Evolutionary conservation across 2,329 filamentous ascomycete species (phyloP), one percentile per base, ranked within the genome.

Genomic region (Aspergillus ruber): DNA sequence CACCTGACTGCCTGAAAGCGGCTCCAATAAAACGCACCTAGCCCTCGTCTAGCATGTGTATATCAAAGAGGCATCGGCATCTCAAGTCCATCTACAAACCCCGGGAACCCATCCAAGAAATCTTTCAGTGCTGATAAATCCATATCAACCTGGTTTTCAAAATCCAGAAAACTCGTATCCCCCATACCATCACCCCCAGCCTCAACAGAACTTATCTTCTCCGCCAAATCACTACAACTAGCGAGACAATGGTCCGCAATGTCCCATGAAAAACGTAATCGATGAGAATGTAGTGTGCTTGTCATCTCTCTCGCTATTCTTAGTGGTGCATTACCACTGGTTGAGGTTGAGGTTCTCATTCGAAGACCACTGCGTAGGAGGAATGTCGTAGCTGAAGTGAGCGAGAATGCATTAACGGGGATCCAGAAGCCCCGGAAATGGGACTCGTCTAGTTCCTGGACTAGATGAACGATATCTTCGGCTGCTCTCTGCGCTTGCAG

Each of bases 341-440:
- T 63, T 1, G 64, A 65, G 8, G 65, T 70, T 1, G 64, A 65
- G 8, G 65, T 70, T 46, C 71, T 71, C 3, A 69, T 68, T 46
- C 76, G 70, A 2, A 79, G 57, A 0, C 72, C 74, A 47, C 72
- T 75, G 2, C 77, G 68, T 7, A 80, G 59, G 23, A 79, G 58
- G 35, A 79, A 78, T 36, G 72, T 77, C 12, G 74, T 70, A 0
- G 77, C 74, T 1, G 74, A 72, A 0, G 74, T 69, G n/a, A 77
- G 69, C 1, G 70, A 64, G 46, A 77, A 79, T 0, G 74, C 69
- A 33, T 68, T 67, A 3, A 73, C 65, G 0, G 77, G 69, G 2
- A 78, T 62, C 75, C 76, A 80, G 48, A 77, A 79, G 42, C 74
- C 77, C 2, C 65, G 61, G 0, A 78, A 60, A 13, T 77, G 73